Base-by-base conservation (phyloP, 129 eudicot species). In the Helichrysum umbraculigerum region DNA sequence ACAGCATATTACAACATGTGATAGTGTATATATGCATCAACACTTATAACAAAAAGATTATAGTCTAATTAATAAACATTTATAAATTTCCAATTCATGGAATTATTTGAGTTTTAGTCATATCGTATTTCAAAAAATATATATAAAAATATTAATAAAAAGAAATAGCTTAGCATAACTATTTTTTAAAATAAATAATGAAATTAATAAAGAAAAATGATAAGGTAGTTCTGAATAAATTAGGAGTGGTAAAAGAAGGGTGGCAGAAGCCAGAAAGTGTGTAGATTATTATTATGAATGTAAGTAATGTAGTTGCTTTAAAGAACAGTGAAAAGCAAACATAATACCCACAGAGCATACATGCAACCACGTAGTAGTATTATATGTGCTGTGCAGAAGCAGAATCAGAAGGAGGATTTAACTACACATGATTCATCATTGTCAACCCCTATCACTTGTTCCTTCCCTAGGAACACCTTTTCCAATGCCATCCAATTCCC, bases 381-480 rank as follows among this genome's bases (percentile, higher is more conserved):
- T 32, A 4, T 47, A 44, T 44, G 0, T 47, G 52, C 4, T n/a
- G 28, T 25, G 28, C 28, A 25, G 28, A 25, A 25, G 0, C 28
- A 25, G 28, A 25, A 25, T 1, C 15, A 63, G 17, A 17, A 39
- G 44, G 19, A 72, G 42, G 83, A 72, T 71, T 72, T 63, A 64
- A 72, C 73, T 56, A 63, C 73, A 79, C 69, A 64, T 79, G 78
- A 79, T 64, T 73, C 62, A 64, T 72, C 62, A 52, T 72, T 73
- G 78, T 72, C 66, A 79, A 72, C 78, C 67, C 83, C 74, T 79
- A 79, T 57, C 78, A 54, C 68, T 28, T 79, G 83, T 79, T 72
- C 83, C 83, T 79, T 72, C 78, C 83, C 78, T 79, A 79, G 83
- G 83, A 65, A 72, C 78, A 79, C 83, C 73, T 72, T 80, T 72